Percentiles rank a stretch among this genome's conserved stretches.
Conservation (phyloP, 805 yeast genomes). For the Suhomyces sp. region DNA sequence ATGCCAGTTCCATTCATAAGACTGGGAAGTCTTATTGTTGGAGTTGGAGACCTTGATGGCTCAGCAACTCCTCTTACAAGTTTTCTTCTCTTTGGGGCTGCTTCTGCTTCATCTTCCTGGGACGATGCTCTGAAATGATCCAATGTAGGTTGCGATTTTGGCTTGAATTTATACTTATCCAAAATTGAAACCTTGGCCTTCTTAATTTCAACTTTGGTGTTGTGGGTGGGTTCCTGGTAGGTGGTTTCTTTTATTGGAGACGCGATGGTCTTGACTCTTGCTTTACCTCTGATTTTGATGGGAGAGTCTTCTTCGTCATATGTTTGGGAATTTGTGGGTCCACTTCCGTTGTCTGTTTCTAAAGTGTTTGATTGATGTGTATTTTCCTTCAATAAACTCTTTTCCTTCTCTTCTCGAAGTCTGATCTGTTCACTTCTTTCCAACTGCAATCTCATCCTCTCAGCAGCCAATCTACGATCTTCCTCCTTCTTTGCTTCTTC, state of each 20-base stretch:
- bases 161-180: slow-evolving; percentile 39
- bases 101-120: slow-evolving; percentile 21
- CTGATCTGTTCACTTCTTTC: slow-evolving; percentile 7
- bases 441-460: slow-evolving; percentile 17
- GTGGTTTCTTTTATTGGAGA: slow-evolving; percentile 19
- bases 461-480: slow-evolving; percentile 9
- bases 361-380: not conserved
- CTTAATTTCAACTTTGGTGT: slow-evolving; percentile 40
- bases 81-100: slow-evolving; percentile 29
- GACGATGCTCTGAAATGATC: slow-evolving; percentile 22
- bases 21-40: no score
- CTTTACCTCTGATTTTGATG: slow-evolving; percentile 33
- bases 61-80: slow-evolving; percentile 30
- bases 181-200: slow-evolving; percentile 43
- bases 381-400: no score
- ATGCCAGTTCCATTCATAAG: no score
- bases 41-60: no score
- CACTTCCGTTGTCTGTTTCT: not conserved
- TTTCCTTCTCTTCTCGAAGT: slow-evolving; percentile 3
- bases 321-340: slow-evolving; percentile 3
- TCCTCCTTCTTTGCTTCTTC: slow-evolving; percentile 12
- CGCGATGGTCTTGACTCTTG: slow-evolving; percentile 23
- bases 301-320: slow-evolving; percentile 41
- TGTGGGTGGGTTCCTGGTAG: slow-evolving; percentile 10
- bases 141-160: slow-evolving; percentile 32